phyloP scores from a whole-genome alignment of 176 grass and related monocot species.

The Phoenix roebelenii region DNA sequence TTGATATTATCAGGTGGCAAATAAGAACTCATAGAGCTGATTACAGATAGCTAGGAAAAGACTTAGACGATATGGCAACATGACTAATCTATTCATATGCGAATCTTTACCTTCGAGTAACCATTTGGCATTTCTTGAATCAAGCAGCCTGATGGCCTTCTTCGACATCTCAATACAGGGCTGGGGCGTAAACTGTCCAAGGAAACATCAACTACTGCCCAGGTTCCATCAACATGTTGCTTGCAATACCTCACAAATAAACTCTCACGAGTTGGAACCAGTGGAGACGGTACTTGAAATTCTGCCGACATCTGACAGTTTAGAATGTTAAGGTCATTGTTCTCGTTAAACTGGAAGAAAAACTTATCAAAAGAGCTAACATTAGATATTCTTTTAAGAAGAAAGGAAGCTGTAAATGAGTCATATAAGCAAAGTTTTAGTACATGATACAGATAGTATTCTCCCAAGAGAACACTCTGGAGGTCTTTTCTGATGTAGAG shows the following conservation, averaged over 20 bases:
- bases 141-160: constrained; percentile 78
- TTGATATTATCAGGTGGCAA: no score
- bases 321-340: no score
- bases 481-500: no score
- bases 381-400: no score
- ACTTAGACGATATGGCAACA: no score
- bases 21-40: no score
- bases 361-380: neutral
- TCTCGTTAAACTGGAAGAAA: no score
- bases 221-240: constrained; percentile 69
- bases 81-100: no score
- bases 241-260: constrained; percentile 97
- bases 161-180: constrained; percentile 39
- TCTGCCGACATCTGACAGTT: constrained; percentile 77
- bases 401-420: neutral
- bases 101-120: constrained; percentile 60
- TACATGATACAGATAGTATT: no score
- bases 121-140: constrained; percentile 98
- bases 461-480: no score
- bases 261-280: constrained; percentile 79
- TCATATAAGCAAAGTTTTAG: no score
- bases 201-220: constrained; percentile 91
- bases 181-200: constrained; percentile 65
- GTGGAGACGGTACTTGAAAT: constrained; percentile 90
- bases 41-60: no score